Evolutionary conservation across 345 rosid species (phyloP), one percentile per base, ranked within the genome.

Genomic region (Brassica cretica): DNA sequence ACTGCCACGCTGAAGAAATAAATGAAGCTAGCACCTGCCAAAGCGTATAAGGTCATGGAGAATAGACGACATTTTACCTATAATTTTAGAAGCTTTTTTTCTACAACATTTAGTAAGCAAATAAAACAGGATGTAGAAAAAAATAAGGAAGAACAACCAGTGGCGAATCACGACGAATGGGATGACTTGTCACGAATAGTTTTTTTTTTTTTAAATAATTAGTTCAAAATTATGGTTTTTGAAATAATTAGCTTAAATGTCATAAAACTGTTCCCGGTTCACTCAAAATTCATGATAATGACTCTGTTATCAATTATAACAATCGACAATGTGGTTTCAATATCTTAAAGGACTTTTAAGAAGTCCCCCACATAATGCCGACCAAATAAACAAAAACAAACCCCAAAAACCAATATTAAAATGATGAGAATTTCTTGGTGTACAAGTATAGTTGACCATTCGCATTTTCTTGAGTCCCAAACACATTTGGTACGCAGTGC

Each of bases 1-100:
- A 96, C 96, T 1, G 92, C 88, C 8, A 92, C 96, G 35, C 93
- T 92, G 68, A 90, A 90, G 83, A 90, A 92, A 81, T 92, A 92
- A 3, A 90, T 70, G 15, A 90, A 90, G 1, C 90, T 81, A 0
- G 97, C 85, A 1, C 91, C 93, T 6, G 80, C 97, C 95, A 92
- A 24, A 87, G 59, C 76, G n/a, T n/a, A 81, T 92, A 72, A 35
- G 73, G 78, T 90, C 95, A 73, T 89, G 91, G 6, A 93, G 70
- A 24, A 91, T 33, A 33, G 37, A 37, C 44, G 44, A 39, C 44
- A 39, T 39, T 39, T 39, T 39, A 6, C 39, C 39, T 30, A 33
- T 33, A 33, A 5, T 35, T 35, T 35, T 35, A 41, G 46, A 39
- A 39, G 3, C 46, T 39, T 39, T 39, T 39, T 39, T 39, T 39